phyloP scores from a whole-genome alignment of 1,284 basidiomycete genomes.

The Rhodotorula sp. region DNA sequence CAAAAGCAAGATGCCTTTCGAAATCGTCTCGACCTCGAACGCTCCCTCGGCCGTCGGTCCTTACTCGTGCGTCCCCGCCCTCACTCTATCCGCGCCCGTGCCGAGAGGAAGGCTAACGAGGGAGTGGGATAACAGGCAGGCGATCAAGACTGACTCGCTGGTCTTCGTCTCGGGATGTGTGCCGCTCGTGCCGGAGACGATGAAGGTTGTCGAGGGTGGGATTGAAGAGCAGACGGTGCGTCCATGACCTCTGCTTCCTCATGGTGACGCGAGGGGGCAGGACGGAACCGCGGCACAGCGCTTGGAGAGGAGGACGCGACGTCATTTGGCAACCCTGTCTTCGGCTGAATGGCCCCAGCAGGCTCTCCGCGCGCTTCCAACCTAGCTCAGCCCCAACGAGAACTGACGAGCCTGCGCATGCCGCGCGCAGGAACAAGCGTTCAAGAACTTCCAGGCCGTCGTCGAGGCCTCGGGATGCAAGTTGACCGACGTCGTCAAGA shows the following conservation, averaged over 20 bases:
- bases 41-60: slow-evolving; percentile 85
- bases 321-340: too few species aligned
- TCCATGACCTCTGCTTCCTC: neutral
- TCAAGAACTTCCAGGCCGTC: slow-evolving; percentile 81
- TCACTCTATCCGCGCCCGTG: neutral
- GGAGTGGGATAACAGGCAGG: slow-evolving; percentile 51
- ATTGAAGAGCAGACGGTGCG: slow-evolving; percentile 73
- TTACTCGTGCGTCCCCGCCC: slow-evolving; percentile 56
- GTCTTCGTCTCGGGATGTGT: slow-evolving; percentile 85
- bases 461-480: slow-evolving; percentile 77
- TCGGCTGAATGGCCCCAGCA: too few species aligned
- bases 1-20: neutral
- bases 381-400: too few species aligned
- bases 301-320: too few species aligned
- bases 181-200: slow-evolving; percentile 72
- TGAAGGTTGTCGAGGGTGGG: slow-evolving; percentile 71
- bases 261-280: neutral
- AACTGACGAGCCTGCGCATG: too few species aligned
- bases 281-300: too few species aligned
- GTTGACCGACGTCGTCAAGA: slow-evolving; percentile 75
- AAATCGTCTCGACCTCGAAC: slow-evolving; percentile 1
- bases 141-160: slow-evolving; percentile 76
- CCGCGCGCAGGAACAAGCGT: slow-evolving; percentile 59
- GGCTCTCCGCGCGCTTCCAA: too few species aligned
- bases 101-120: slow-evolving; percentile 10